Base-by-base conservation (phyloP, 23 red algal species). In the Agarophyton chilense region DNA sequence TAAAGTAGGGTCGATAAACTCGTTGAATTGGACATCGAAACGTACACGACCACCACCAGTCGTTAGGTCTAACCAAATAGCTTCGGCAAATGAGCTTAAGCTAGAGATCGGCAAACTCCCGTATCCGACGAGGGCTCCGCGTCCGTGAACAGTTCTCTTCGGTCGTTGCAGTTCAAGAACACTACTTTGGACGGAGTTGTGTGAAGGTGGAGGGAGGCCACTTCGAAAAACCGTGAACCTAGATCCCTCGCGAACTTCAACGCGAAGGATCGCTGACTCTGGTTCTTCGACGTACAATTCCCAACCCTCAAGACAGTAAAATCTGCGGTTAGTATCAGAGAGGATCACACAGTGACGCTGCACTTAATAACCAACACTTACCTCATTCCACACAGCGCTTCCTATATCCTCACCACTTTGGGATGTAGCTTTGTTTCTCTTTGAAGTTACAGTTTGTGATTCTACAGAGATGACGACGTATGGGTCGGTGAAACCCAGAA, bases 381-480 rank as follows among this genome's bases (percentile, higher is more conserved):
- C 83, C 66, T 88, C 77, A 60, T 92, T 92, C 88, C 88, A 92
- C 26, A 92, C 78, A 11, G 88, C 88, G 11, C 54, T 49, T 31
- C 88, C 88, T 52, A 39, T 52, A 5, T 29, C 60, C 11, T 76
- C 58, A 13, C 78, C 88, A n/a, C 34, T 81, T 4, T 34, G 50
- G n/a, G 77, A 81, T 10, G 88, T 92, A 29, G 34, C 76, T 12
- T 44, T 83, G 61, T 81, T 75, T 14, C 61, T 33, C 78, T 92
- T 92, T 0, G 88, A 83, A 14, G 54, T 92, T 0, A 77, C 64
- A 0, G 36, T 65, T 33, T 92, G 88, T n/a, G 88, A 50, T 26
- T 83, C 88, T 7, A 92, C 56, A 4, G 53, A 55, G 24, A 92
- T 34, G 42, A 70, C 77, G 10, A 92, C 88, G 65, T 83, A 92